Evolutionary conservation across 306 rosid genomes (phyloP), one percentile per base, ranked within the genome.

Genomic region (Prosopis cineraria): DNA sequence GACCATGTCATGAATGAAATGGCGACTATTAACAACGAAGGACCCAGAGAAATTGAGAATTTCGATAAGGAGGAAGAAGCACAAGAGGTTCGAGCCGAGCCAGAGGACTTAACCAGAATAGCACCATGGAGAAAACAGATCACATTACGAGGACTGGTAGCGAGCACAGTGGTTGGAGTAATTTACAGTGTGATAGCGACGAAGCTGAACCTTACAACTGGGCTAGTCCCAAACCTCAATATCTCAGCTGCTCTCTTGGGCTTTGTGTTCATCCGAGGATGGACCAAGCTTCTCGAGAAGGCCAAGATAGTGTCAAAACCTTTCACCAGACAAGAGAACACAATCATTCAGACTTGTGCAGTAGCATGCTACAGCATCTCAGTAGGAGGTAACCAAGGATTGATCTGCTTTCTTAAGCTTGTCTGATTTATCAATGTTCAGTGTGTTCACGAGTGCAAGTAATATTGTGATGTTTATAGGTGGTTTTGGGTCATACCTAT

Each of bases 221-320:
- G 99, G 4, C 68, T 96, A 78, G 96, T 96, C 19, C 99, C 99
- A 9, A 96, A 93, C 79, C 93, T 96, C 75, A 96, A 96, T 81
- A 98, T 96, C 75, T 96, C 99, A 5, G 99, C 96, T 34, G 98
- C 99, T 78, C 90, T 96, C 10, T 87, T 96, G n/a, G 99, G 94
- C n/a, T 96, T 85, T 74, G 99, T 96, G 39, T 93, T 93, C 76
- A 81, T 96, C 30, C 66, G 87, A 74, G 50, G 91, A 72, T 96
- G 99, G 99, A 93, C 97, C 63, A 84, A 74, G 85, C 56, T 93
- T 40, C 97, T 96, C 17, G 80, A 83, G 17, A 91, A 88, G 67
- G 99, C 98, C 67, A 97, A 94, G 30, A 80, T 91, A 81, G 88
- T 87, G 62, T 85, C 99, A 2, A 75, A 73, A 31, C 98, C 99